phyloP scores from a whole-genome alignment of 1,139 yeast species.

The Geotrichum fermentans region DNA sequence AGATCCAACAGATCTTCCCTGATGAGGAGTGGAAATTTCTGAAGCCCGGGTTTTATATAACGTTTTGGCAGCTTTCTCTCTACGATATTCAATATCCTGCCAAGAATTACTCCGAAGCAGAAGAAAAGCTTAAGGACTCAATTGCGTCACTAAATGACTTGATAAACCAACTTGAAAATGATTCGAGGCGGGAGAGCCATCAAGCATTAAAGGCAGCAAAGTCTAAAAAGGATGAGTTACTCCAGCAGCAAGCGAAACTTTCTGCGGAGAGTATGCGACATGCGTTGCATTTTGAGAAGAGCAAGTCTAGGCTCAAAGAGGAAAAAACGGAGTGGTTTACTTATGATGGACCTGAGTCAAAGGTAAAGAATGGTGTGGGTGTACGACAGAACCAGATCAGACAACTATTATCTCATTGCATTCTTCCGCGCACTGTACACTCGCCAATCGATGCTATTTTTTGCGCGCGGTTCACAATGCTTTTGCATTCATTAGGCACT shows the following conservation, averaged over 20 bases:
- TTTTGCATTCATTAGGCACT: constrained; percentile 44
- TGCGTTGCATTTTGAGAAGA: constrained; percentile 35
- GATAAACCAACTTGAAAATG: constrained; percentile 20
- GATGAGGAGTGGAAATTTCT: constrained; percentile 40
- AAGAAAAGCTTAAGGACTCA: constrained; percentile 28
- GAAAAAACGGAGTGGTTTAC: constrained; percentile 39
- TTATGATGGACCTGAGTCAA: constrained; percentile 22
- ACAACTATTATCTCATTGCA: constrained; percentile 56
- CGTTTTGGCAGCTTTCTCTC: constrained; percentile 74
- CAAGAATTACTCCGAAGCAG: constrained; percentile 49
- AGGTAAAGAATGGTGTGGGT: constrained; percentile 29
- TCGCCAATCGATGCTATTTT: constrained; percentile 84
- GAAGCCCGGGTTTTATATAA: constrained; percentile 47
- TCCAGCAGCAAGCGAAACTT: constrained; percentile 28
- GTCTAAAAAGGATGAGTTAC: constrained; percentile 24
- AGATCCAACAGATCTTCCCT: constrained; percentile 26
- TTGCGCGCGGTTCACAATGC: constrained; percentile 56
- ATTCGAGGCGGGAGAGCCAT: constrained; percentile 17
- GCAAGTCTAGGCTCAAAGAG: constrained; percentile 32
- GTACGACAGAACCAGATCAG: constrained; percentile 32
- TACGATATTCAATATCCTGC: constrained; percentile 64
- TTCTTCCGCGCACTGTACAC: constrained; percentile 71
- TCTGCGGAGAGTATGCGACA: constrained; percentile 35
- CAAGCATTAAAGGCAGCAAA: constrained; percentile 21
- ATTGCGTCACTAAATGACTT: constrained; percentile 18